phyloP scores from a whole-genome alignment of 2,329 filamentous ascomycete species.

The Trichoderma hamatum region DNA sequence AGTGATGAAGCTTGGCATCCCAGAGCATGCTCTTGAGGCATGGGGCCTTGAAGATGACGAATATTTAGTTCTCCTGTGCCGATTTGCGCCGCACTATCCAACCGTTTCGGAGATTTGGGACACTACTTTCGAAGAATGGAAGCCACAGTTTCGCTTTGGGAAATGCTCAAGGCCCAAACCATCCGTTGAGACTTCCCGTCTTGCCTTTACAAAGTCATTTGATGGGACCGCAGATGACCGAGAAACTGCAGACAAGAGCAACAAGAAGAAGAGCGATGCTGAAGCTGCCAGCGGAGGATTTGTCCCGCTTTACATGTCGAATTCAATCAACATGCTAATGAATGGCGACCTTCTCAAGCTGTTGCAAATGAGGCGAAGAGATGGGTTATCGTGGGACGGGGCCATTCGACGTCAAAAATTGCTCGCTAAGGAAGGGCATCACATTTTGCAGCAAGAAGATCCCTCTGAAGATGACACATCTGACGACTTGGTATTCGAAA shows the following conservation, averaged over 20 bases:
- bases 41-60: conserved; percentile 71
- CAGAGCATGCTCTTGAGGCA: conserved; percentile 72
- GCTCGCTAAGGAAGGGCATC: neutral
- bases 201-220: conserved; percentile 48
- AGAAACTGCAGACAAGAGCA: neutral
- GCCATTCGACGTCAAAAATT: conserved; percentile 31
- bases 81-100: conserved; percentile 64
- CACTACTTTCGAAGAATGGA: conserved; percentile 42
- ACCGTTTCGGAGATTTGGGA: conserved; percentile 57
- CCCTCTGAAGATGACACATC: neutral
- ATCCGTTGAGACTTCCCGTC: conserved; percentile 54
- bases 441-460: neutral
- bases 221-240: neutral
- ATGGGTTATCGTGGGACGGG: conserved; percentile 63
- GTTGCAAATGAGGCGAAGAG: conserved; percentile 58
- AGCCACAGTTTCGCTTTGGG: conserved; percentile 64
- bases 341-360: conserved; percentile 65
- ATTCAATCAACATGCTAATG: conserved; percentile 63
- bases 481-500: conserved; percentile 15
- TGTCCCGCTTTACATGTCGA: conserved; percentile 67
- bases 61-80: conserved; percentile 74
- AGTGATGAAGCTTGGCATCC: conserved; percentile 70
- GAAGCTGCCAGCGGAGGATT: conserved; percentile 31
- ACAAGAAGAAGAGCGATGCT: neutral
- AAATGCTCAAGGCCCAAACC: conserved; percentile 76